Conservation (phyloP, 2,329 filamentous ascomycete species). For the Paecilomyces sp. region DNA sequence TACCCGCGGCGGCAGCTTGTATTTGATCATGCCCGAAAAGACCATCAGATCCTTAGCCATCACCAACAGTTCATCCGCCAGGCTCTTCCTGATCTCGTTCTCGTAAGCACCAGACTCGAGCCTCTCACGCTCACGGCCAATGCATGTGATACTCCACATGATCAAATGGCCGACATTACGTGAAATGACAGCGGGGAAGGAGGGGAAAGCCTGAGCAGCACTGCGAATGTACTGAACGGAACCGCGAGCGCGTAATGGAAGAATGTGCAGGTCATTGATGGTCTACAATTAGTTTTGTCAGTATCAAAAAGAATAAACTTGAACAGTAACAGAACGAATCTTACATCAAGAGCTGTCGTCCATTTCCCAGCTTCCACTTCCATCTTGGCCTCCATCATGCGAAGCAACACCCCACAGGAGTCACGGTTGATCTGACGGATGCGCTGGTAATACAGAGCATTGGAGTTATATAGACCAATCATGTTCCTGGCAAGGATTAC, state of each 20-base stretch:
- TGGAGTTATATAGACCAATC: constrained; percentile 53
- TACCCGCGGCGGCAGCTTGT: constrained; percentile 77
- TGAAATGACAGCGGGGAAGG: constrained; percentile 71
- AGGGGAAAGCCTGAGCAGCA: constrained; percentile 72
- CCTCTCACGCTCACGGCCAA: constrained; percentile 67
- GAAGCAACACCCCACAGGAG: constrained; percentile 52
- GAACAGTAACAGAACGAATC: constrained; percentile 15
- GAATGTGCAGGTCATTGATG: constrained; percentile 67
- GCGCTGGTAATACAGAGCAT: constrained; percentile 53
- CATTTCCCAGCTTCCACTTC: constrained; percentile 53
- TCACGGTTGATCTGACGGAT: constrained; percentile 54
- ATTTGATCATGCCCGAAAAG: constrained; percentile 87
- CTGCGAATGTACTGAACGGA: constrained; percentile 72
- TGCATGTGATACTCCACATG: constrained; percentile 88
- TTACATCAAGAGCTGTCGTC: constrained; percentile 58
- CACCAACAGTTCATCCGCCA: constrained; percentile 66
- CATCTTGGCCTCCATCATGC: constrained; percentile 54
- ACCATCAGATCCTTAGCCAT: constrained; percentile 87
- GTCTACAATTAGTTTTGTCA: constrained; percentile 41
- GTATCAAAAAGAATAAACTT: background rate
- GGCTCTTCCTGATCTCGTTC: constrained; percentile 34
- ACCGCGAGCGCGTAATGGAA: constrained; percentile 68
- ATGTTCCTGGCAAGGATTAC: constrained; percentile 57
- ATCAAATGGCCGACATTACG: constrained; percentile 86
- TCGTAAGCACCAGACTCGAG: constrained; percentile 67